phyloP scores from a whole-genome alignment of 768 basidiomycete species.

The Termitomyces sp. region DNA sequence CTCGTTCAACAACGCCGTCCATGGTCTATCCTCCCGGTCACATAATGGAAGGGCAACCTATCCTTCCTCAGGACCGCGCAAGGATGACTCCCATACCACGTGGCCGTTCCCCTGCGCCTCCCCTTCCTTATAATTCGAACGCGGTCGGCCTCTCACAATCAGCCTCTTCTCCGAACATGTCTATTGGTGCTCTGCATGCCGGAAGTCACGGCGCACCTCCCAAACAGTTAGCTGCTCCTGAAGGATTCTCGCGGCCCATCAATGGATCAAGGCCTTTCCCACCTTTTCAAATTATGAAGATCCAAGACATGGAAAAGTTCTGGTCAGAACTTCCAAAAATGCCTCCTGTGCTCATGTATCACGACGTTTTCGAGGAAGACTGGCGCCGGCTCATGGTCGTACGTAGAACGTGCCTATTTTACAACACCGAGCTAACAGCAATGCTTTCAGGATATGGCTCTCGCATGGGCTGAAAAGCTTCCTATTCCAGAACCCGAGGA shows the following conservation, averaged over 20 bases:
- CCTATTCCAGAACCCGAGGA: slow-evolving; percentile 50
- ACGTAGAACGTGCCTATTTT: slow-evolving; percentile 16
- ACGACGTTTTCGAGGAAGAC: slow-evolving; percentile 74
- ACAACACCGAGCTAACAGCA: not conserved
- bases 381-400: slow-evolving; percentile 81
- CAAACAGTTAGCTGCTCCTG: slow-evolving; percentile 52
- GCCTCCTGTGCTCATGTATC: slow-evolving; percentile 65
- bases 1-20: slow-evolving; percentile 36
- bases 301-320: slow-evolving; percentile 76
- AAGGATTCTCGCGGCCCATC: slow-evolving; percentile 69
- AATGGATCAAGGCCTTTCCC: slow-evolving; percentile 64
- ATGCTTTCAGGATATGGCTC: slow-evolving; percentile 53
- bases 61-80: slow-evolving; percentile 24
- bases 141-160: slow-evolving; percentile 12
- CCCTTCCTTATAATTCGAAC: slow-evolving; percentile 15
- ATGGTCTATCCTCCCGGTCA: slow-evolving; percentile 49
- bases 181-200: slow-evolving; percentile 20
- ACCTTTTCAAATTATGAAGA: slow-evolving; percentile 63
- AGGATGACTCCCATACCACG: slow-evolving; percentile 55
- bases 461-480: slow-evolving; percentile 74
- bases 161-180: slow-evolving; percentile 29
- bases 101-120: slow-evolving; percentile 12
- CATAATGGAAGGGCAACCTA: slow-evolving; percentile 48
- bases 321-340: slow-evolving; percentile 62
- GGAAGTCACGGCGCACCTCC: slow-evolving; percentile 21